A percentile compares a stretch with the other conserved stretches of the same genome.
These are phyloP conservation scores for Berkeleyomyces rouxiae DNA, from an alignment of 2,329 filamentous ascomycete genomes.

Conservation along the genomic window DNA sequence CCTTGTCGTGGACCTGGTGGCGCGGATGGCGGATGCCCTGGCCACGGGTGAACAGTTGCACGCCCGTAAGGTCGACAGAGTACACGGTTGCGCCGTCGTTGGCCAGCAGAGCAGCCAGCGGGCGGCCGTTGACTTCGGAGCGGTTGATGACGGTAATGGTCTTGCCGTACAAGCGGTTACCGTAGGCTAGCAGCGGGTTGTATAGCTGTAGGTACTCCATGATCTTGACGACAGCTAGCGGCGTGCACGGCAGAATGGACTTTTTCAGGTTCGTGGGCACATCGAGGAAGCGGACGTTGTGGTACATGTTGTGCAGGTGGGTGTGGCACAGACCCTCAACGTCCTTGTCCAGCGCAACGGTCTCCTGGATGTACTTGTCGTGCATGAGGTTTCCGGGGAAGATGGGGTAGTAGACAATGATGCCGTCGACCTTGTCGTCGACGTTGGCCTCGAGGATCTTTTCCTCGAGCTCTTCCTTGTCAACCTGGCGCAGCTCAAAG, in stretches of 20 bases:
- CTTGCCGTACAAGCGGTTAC: slow-evolving; percentile 82
- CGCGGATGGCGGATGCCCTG: slow-evolving; percentile 69
- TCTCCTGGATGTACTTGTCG: slow-evolving; percentile 91
- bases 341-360: slow-evolving; percentile 78
- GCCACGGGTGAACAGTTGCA: slow-evolving; percentile 83
- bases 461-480: slow-evolving; percentile 81
- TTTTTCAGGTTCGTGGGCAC: slow-evolving; percentile 61
- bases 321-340: slow-evolving; percentile 88
- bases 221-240: slow-evolving; percentile 90
- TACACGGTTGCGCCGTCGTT: slow-evolving; percentile 95
- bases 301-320: slow-evolving; percentile 99
- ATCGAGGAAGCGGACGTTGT: slow-evolving; percentile 92
- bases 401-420: slow-evolving; percentile 97
- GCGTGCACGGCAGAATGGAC: slow-evolving; percentile 87
- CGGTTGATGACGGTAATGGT: slow-evolving; percentile 94
- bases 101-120: slow-evolving; percentile 78
- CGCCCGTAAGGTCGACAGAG: slow-evolving; percentile 79
- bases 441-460: slow-evolving; percentile 71
- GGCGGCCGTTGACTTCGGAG: slow-evolving; percentile 86
- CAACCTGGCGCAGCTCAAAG: slow-evolving; percentile 69
- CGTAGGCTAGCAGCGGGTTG: slow-evolving; percentile 83
- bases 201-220: slow-evolving; percentile 92
- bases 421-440: slow-evolving; percentile 62
- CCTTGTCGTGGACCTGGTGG: slow-evolving; percentile 75
- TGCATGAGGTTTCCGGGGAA: slow-evolving; percentile 65